Evolutionary conservation across 2,329 filamentous ascomycete genomes (phyloP).

Genomic region (Davidsoniella virescens): DNA sequence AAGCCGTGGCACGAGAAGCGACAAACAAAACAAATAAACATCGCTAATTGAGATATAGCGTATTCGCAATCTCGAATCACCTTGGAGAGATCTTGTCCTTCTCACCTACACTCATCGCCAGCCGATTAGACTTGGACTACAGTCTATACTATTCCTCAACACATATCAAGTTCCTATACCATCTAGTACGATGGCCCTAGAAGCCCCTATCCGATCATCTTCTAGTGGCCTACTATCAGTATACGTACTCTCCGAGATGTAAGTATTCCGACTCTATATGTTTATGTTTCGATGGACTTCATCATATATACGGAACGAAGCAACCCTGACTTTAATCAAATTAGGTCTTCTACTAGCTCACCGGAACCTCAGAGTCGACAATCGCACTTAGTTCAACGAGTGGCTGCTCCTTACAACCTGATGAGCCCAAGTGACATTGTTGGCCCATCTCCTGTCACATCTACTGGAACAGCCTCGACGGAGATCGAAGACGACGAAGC

Average conservation of each 20-base stretch:
- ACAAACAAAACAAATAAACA: too few species aligned
- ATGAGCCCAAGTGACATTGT: conserved; percentile 53
- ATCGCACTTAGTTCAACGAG: conserved; percentile 32
- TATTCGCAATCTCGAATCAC: too few species aligned
- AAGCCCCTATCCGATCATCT: conserved; percentile 46
- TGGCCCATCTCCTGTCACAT: conserved; percentile 71
- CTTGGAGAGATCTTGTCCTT: too few species aligned
- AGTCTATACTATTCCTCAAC: too few species aligned
- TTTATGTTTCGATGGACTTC: neutral
- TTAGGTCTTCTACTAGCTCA: conserved; percentile 24
- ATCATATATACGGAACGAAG: neutral
- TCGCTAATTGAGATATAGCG: too few species aligned
- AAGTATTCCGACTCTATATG: neutral
- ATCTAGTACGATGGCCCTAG: conserved; percentile 36
- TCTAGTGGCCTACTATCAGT: conserved; percentile 27
- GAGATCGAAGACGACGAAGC: conserved; percentile 67
- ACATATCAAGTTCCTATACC: too few species aligned
- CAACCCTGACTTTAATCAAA: neutral
- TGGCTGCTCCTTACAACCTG: conserved; percentile 37
- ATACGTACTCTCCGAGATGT: conserved; percentile 25
- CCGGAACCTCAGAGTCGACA: conserved; percentile 31
- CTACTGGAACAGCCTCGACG: conserved; percentile 66
- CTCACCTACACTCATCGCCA: too few species aligned
- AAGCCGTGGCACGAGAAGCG: too few species aligned
- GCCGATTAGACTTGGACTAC: too few species aligned